Base-by-base conservation (phyloP, 176 grass and related monocot species). In the Coix lacrymajobi region DNA sequence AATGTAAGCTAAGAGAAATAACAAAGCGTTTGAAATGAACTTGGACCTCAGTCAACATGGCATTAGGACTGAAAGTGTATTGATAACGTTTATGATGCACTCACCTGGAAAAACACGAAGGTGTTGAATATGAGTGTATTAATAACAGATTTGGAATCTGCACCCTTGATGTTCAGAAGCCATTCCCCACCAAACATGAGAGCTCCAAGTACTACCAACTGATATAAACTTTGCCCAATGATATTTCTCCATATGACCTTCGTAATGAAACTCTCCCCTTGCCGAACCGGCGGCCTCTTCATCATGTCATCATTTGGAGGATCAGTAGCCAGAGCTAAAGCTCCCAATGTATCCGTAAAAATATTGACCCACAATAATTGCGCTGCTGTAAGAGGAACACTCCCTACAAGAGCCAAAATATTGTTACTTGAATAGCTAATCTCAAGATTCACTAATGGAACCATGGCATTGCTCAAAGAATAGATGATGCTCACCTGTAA, bases 71-170 rank as follows among this genome's bases (percentile, higher is more conserved):
- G n/a, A n/a, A n/a, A n/a, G n/a, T n/a, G n/a, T n/a, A n/a, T n/a
- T n/a, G n/a, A n/a, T n/a, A n/a, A n/a, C n/a, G n/a, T n/a, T n/a
- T n/a, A n/a, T n/a, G n/a, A 73, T 76, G 60, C 28, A 62, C 90
- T 86, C 40, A 98, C 95, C 90, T 98, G 92, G 29, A 92, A 98
- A 73, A 98, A 95, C 76, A 98, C 95, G 24, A 95, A 98, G 13
- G 95, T 88, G 87, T 95, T 98, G 88, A 98, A 98, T 48, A 94
- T 91, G 45, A 98, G 89, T 19, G 92, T 95, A 33, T 98, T 98
- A 46, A 98, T 76, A 29, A 87, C 62, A 6, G 79, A n/a, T 81
- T 95, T 92, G 44, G 90, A 75, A 88, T 93, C 71, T 66, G 79
- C 41, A 62, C 88, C 90, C 63, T 81, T 85, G 76, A 98, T 84